These are phyloP conservation scores for Venturia nashicola DNA, from an alignment of 2,329 filamentous ascomycete species.

Conservation along the genomic window DNA sequence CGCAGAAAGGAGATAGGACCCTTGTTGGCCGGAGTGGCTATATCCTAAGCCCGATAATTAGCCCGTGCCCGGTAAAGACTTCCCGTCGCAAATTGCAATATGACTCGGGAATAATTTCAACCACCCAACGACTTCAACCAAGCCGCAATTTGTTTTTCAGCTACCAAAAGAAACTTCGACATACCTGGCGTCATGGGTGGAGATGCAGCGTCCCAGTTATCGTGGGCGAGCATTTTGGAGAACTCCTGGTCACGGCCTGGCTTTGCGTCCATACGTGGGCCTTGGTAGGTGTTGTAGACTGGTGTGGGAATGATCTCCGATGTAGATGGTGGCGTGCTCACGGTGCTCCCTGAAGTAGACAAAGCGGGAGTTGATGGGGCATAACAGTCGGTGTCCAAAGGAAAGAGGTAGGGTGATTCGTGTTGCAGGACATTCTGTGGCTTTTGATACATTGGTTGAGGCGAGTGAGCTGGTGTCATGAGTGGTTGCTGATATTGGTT, in stretches of 20 bases:
- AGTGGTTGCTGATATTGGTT: conserved; percentile 46
- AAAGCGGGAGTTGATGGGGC: conserved; percentile 77
- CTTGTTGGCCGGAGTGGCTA: conserved; percentile 43
- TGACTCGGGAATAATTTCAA: neutral
- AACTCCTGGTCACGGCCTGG: conserved; percentile 57
- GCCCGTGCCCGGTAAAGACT: neutral
- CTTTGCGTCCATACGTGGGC: conserved; percentile 24
- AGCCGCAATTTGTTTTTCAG: neutral
- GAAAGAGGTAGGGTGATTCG: conserved; percentile 38
- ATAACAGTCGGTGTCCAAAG: conserved; percentile 63
- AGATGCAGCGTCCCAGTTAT: conserved; percentile 62
- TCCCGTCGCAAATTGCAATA: neutral
- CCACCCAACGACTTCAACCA: conserved; percentile 3
- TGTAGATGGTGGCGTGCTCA: conserved; percentile 70
- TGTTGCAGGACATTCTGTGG: conserved; percentile 57
- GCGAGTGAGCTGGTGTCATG: conserved; percentile 66
- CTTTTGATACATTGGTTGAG: conserved; percentile 62
- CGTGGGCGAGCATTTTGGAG: conserved; percentile 57
- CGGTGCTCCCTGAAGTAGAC: conserved; percentile 71
- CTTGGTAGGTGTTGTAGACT: conserved; percentile 64
- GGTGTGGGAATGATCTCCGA: conserved; percentile 72
- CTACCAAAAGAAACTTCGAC: conserved; percentile 25
- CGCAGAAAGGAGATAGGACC: conserved; percentile 53
- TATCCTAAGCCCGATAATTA: conserved; percentile 37
- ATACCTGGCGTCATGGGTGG: conserved; percentile 86